Conservation (phyloP, 768 basidiomycete genomes). For the Calvatia gigantea region DNA sequence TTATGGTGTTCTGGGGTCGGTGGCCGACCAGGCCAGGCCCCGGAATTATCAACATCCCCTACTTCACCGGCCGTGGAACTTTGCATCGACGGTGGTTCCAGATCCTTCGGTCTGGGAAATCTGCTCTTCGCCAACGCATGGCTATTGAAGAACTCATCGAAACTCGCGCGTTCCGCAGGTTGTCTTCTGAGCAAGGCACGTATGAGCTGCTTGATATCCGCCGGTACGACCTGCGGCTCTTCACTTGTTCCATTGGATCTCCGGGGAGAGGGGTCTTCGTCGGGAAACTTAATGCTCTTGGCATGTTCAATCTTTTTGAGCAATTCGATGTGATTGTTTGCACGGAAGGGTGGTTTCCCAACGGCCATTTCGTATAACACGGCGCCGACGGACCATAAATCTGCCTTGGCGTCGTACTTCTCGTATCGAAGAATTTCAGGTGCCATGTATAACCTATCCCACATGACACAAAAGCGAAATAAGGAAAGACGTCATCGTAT, state of each 20-base stretch:
- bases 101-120: slow-evolving; percentile 57
- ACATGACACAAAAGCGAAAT: slow-evolving; percentile 5
- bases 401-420: slow-evolving; percentile 97
- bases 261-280: slow-evolving; percentile 64
- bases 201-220: slow-evolving; percentile 87
- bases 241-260: slow-evolving; percentile 44
- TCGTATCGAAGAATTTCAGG: slow-evolving; percentile 96
- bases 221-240: slow-evolving; percentile 54
- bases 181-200: slow-evolving; percentile 78
- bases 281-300: slow-evolving; percentile 92
- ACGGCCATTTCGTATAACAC: slow-evolving; percentile 95
- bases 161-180: slow-evolving; percentile 81
- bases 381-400: slow-evolving; percentile 97
- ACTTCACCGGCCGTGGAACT: slow-evolving; percentile 10
- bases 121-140: slow-evolving; percentile 73
- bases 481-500: background rate
- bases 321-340: slow-evolving; percentile 94
- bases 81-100: slow-evolving; percentile 21
- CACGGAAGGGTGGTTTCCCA: slow-evolving; percentile 92
- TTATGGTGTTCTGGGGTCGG: slow-evolving; percentile 70
- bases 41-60: slow-evolving; percentile 27
- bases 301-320: slow-evolving; percentile 88
- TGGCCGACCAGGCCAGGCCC: slow-evolving; percentile 32
- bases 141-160: slow-evolving; percentile 90
- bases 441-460: slow-evolving; percentile 93